A percentile compares a stretch with the other conserved stretches of the same genome.
These are phyloP conservation scores for Cupressus sempervirens DNA, from an alignment of 75 land plant species.

Conservation along the genomic window DNA sequence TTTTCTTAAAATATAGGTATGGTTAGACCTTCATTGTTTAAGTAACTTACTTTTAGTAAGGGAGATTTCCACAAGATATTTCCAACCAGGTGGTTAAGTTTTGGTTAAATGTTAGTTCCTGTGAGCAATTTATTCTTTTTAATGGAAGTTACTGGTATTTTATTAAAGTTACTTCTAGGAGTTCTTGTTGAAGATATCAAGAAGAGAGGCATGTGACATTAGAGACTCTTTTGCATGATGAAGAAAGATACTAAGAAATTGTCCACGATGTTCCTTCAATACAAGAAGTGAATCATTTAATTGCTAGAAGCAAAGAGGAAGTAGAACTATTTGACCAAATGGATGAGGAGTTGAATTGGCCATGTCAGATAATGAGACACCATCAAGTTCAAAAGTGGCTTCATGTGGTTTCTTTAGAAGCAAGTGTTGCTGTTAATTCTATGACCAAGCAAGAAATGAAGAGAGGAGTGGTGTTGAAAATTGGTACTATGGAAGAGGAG, in stretches of 20 bases:
- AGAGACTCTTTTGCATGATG: conserved; percentile 94
- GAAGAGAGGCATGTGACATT: conserved; percentile 94
- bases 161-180: background rate
- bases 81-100: background rate
- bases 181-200: conserved; percentile 25
- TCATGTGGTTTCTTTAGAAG: conserved; percentile 78
- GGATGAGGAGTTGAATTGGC: conserved; percentile 85
- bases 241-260: conserved; percentile 94
- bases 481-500: conserved; percentile 54
- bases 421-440: conserved; percentile 61
- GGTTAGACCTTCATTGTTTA: no score
- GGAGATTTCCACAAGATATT: no score
- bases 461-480: conserved; percentile 37
- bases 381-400: conserved; percentile 92
- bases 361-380: conserved; percentile 72
- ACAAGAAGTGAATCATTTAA: no score
- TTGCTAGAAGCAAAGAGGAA: no score
- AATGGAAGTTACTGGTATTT: background rate
- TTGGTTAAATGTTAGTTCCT: background rate
- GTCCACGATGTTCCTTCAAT: conserved; percentile 98
- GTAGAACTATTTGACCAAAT: no score
- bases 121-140: background rate
- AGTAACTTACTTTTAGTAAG: no score
- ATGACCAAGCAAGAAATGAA: conserved; percentile 79
- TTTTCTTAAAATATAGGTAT: background rate